These are phyloP conservation scores for Calendula officinalis DNA, from an alignment of 129 eudicot genomes.

Conservation along the genomic window DNA sequence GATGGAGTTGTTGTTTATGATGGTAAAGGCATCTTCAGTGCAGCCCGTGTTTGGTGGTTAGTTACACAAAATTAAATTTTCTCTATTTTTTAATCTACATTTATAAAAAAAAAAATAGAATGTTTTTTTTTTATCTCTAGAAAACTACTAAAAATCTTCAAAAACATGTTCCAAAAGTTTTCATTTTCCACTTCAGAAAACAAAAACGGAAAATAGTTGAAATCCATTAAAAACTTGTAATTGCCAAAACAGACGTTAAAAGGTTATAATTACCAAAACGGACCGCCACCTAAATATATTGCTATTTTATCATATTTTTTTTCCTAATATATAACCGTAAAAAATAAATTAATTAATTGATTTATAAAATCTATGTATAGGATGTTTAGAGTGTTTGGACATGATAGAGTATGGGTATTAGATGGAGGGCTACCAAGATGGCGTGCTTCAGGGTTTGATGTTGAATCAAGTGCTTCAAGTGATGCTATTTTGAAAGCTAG, in stretches of 20 bases:
- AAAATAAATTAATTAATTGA: constrained; percentile 4
- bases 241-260: no score
- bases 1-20: constrained; percentile 91
- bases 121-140: no score
- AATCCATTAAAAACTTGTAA: no score
- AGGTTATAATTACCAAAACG: no score
- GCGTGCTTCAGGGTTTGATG: constrained; percentile 88
- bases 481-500: constrained; percentile 87
- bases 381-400: constrained; percentile 99
- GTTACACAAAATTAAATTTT: constrained; percentile 26
- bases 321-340: neutral
- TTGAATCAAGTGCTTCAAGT: constrained; percentile 87
- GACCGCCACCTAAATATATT: no score
- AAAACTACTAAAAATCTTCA: no score
- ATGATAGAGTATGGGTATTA: constrained; percentile 92
- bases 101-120: no score
- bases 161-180: no score
- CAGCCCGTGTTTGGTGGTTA: constrained; percentile 99
- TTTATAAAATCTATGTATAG: constrained; percentile 35
- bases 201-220: no score
- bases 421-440: constrained; percentile 98
- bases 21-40: constrained; percentile 96
- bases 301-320: no score
- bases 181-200: no score
- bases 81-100: neutral